Evolutionary conservation across 164 flowering plant species (phyloP).

Genomic region (Chimonanthus praecox): DNA sequence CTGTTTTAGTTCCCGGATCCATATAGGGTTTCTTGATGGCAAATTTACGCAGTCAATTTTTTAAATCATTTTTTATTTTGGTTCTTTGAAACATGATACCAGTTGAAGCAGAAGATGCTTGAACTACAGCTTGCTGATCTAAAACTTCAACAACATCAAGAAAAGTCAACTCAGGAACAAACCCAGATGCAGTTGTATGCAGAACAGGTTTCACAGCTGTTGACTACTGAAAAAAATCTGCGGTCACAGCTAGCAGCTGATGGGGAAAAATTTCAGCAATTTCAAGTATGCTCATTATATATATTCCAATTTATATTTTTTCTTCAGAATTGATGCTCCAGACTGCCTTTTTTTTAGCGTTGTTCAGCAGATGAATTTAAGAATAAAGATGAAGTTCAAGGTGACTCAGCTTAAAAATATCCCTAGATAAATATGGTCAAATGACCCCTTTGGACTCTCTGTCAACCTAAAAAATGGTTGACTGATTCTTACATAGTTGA

Average conservation of each 20-base stretch:
- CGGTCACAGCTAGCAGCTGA: conserved; percentile 78
- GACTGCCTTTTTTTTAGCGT: no score
- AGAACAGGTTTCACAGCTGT: conserved; percentile 78
- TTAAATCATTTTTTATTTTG: neutral
- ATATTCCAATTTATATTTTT: neutral
- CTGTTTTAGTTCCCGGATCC: neutral
- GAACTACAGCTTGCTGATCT: conserved; percentile 90
- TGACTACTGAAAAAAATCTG: conserved; percentile 84
- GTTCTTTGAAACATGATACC: conserved; percentile 19
- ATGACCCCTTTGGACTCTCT: no score
- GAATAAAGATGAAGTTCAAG: no score
- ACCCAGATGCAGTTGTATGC: conserved; percentile 81
- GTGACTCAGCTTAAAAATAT: no score
- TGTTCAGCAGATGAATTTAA: no score
- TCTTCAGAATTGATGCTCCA: neutral
- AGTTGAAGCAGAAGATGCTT: conserved; percentile 84
- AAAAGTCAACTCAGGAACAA: conserved; percentile 72
- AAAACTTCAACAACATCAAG: conserved; percentile 80
- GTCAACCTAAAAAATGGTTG: no score
- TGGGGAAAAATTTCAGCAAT: conserved; percentile 95
- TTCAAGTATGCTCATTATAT: conserved; percentile 47
- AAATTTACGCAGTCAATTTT: neutral
- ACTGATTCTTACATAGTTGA: no score
- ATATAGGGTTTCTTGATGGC: neutral
- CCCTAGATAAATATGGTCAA: no score